Percentiles rank a stretch among this genome's conserved stretches.
Evolutionary conservation across 2,329 filamentous ascomycete species (phyloP).

Genomic region (Penicillium sp.): DNA sequence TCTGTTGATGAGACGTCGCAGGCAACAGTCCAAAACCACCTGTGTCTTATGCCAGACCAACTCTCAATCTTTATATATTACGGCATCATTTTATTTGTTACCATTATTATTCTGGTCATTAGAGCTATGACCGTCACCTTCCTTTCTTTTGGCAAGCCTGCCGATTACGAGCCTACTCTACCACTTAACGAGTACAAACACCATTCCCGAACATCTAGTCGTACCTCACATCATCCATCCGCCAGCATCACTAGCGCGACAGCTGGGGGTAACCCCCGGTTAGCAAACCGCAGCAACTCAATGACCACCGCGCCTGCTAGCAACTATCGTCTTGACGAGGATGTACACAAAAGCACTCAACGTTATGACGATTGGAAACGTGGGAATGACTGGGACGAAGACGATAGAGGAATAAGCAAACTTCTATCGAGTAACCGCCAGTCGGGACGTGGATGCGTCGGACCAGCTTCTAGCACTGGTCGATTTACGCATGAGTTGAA

Average conservation of each 20-base stretch:
- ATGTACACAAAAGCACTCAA: constrained; percentile 8
- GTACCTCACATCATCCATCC: constrained; percentile 23
- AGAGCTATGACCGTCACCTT: constrained; percentile 38
- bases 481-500: constrained; percentile 62
- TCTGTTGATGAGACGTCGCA: constrained; percentile 17
- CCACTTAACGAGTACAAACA: constrained; percentile 24
- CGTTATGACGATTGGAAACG: constrained; percentile 12
- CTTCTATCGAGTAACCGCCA: constrained; percentile 5
- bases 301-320: neutral
- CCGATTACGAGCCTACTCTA: constrained; percentile 30
- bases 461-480: constrained; percentile 42
- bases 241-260: constrained; percentile 19
- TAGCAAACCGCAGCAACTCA: constrained; percentile 7
- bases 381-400: constrained; percentile 13
- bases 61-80: constrained; percentile 80
- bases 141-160: constrained; percentile 22
- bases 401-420: constrained; percentile 28
- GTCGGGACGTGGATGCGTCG: constrained; percentile 17
- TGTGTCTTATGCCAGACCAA: constrained; percentile 88
- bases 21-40: constrained; percentile 74
- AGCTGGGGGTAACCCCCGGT: constrained; percentile 21
- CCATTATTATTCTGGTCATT: constrained; percentile 45
- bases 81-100: constrained; percentile 56
- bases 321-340: constrained; percentile 6
- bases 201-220: constrained; percentile 20